Percentiles rank a stretch among this genome's conserved stretches.
Evolutionary conservation across 2,329 filamentous ascomycete species (phyloP).

Genomic region (Endoconidiophora polonica): DNA sequence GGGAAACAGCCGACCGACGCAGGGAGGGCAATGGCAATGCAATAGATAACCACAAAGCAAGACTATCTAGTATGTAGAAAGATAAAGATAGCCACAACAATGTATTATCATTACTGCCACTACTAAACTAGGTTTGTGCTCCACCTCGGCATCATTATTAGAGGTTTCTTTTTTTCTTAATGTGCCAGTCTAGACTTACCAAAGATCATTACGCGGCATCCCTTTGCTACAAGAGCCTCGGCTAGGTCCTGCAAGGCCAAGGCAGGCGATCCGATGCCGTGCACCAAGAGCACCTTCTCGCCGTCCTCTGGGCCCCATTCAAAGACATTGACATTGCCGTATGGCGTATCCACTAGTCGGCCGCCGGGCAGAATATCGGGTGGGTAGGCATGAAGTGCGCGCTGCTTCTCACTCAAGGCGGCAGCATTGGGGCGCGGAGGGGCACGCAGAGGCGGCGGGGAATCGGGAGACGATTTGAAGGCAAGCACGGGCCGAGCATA

Average conservation of each 20-base stretch:
- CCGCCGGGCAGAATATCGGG: constrained; percentile 52
- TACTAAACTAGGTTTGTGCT: too few relatives aligned
- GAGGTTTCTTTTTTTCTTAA: too few relatives aligned
- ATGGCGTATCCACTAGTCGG: constrained; percentile 51
- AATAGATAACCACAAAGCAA: too few relatives aligned
- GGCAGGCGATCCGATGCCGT: constrained; percentile 68
- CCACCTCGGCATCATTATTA: too few relatives aligned
- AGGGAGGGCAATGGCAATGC: too few relatives aligned
- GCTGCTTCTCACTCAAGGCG: constrained; percentile 16
- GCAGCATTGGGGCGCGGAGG: constrained; percentile 3
- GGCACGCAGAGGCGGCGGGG: constrained; percentile 7
- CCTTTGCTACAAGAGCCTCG: constrained; percentile 43
- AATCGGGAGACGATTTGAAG: constrained; percentile 10
- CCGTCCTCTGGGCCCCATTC: constrained; percentile 64
- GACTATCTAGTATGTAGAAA: too few relatives aligned
- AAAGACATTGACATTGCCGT: constrained; percentile 56
- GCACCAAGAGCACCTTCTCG: constrained; percentile 56
- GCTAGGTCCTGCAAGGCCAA: constrained; percentile 52
- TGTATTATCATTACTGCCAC: too few relatives aligned
- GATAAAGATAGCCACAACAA: too few relatives aligned
- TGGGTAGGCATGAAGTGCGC: constrained; percentile 41
- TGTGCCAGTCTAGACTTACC: constrained; percentile 28
- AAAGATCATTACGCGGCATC: constrained; percentile 66
- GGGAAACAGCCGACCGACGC: too few relatives aligned
- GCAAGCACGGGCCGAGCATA: constrained; percentile 17